Evolutionary conservation across 1,284 basidiomycete genomes (phyloP).

Genomic region (Irpex sp.): DNA sequence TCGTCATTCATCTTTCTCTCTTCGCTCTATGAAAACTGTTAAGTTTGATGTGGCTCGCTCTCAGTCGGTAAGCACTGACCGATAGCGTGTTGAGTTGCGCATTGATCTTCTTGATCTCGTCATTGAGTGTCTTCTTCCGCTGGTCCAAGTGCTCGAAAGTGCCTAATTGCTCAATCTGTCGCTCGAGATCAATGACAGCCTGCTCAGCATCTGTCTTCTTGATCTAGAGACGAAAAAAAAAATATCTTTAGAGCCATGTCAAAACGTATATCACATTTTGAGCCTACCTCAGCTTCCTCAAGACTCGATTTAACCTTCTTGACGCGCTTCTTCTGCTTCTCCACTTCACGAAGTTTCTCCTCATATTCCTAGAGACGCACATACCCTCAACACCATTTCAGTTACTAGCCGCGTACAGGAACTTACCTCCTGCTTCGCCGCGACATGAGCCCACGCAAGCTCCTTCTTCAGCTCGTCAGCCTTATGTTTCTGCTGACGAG

Average conservation of each 20-base stretch:
- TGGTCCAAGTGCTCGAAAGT: constrained; percentile 20
- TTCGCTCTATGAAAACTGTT: background rate
- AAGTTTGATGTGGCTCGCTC: background rate
- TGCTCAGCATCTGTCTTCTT: constrained; percentile 42
- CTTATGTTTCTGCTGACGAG: constrained; percentile 67
- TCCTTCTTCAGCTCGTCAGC: constrained; percentile 74
- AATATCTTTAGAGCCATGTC: background rate
- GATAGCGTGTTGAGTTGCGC: background rate
- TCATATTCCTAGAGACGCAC: constrained; percentile 43
- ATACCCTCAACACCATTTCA: background rate
- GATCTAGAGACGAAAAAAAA: constrained; percentile 21
- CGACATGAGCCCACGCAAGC: constrained; percentile 88
- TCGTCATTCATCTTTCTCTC: constrained; percentile 17
- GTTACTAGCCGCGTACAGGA: background rate
- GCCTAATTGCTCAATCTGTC: constrained; percentile 44
- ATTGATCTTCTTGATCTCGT: constrained; percentile 1
- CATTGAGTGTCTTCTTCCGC: background rate
- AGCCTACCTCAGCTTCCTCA: constrained; percentile 42
- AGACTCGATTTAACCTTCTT: constrained; percentile 49
- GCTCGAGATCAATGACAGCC: constrained; percentile 45
- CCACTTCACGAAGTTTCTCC: constrained; percentile 47
- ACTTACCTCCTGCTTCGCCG: constrained; percentile 58
- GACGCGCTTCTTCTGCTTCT: constrained; percentile 41
- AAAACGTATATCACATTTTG: background rate
- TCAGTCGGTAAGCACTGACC: background rate